Percentiles rank a stretch among this genome's conserved stretches.
phyloP scores from a whole-genome alignment of 805 yeast genomes.

The Candida railenensis region DNA sequence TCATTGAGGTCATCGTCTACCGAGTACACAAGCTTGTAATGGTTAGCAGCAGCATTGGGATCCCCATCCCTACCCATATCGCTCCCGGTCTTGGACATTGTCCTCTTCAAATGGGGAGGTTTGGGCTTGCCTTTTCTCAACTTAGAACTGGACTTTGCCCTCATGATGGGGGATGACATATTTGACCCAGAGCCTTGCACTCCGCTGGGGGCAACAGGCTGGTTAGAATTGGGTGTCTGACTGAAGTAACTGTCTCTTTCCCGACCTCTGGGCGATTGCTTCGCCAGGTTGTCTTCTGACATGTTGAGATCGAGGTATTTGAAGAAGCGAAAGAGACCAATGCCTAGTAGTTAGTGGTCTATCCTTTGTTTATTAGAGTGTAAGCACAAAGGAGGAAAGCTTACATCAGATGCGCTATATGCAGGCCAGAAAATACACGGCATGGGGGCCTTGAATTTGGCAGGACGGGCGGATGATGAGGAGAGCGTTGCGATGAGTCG shows the following conservation, averaged over 20 bases:
- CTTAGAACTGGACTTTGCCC: slow-evolving; percentile 5
- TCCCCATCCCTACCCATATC: not conserved
- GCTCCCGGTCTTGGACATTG: slow-evolving; percentile 11
- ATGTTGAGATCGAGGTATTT: not conserved
- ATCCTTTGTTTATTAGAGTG: too few species aligned
- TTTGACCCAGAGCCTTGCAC: not conserved
- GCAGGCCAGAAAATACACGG: too few species aligned
- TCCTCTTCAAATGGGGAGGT: slow-evolving; percentile 36
- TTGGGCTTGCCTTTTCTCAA: slow-evolving; percentile 20
- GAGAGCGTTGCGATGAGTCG: too few species aligned
- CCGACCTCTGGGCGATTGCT: not conserved
- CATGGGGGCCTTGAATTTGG: too few species aligned
- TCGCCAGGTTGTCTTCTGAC: slow-evolving; percentile 1
- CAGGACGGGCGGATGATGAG: too few species aligned
- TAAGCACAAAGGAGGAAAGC: too few species aligned
- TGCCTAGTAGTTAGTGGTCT: too few species aligned
- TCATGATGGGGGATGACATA: slow-evolving; percentile 4
- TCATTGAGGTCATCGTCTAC: slow-evolving; percentile 84
- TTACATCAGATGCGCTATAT: too few species aligned
- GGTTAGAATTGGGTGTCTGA: not conserved
- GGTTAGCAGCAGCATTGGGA: slow-evolving; percentile 5
- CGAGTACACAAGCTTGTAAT: slow-evolving; percentile 51
- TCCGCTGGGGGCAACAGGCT: not conserved
- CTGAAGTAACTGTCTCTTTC: slow-evolving; percentile 1
- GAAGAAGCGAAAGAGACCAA: too few species aligned